Conservation (phyloP, 306 rosid species). For the Prunus campanulata region DNA sequence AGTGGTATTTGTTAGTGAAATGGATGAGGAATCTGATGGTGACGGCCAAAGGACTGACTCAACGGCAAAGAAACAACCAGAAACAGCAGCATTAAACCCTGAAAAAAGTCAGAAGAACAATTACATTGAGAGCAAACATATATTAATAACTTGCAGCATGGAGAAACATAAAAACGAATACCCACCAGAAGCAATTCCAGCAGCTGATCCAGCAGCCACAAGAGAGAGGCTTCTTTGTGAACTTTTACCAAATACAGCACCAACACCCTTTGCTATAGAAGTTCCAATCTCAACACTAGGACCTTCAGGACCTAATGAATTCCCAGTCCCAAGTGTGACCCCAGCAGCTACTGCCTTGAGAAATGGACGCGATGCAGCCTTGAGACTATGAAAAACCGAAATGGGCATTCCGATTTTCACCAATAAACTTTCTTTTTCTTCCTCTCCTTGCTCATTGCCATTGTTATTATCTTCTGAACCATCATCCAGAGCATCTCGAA, state of each 20-base stretch:
- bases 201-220: slow-evolving; percentile 92
- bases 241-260: slow-evolving; percentile 42
- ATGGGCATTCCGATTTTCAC: slow-evolving; percentile 20
- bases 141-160: background rate
- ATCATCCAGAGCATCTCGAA: slow-evolving; percentile 36
- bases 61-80: slow-evolving; percentile 89
- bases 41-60: slow-evolving; percentile 94
- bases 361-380: slow-evolving; percentile 57
- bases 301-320: slow-evolving; percentile 91
- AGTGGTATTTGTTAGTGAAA: slow-evolving; percentile 73
- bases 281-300: slow-evolving; percentile 89
- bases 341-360: slow-evolving; percentile 73
- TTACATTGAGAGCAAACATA: background rate
- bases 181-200: slow-evolving; percentile 83
- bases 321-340: slow-evolving; percentile 84
- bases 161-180: background rate
- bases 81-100: slow-evolving; percentile 96
- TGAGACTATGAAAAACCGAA: slow-evolving; percentile 33
- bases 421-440: slow-evolving; percentile 2
- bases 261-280: slow-evolving; percentile 73
- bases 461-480: slow-evolving; percentile 2
- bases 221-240: slow-evolving; percentile 54
- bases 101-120: slow-evolving; percentile 14
- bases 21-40: slow-evolving; percentile 50
- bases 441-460: slow-evolving; percentile 20